A percentile compares a stretch with the other conserved stretches of the same genome.
These are phyloP conservation scores for Pseudocercospora ulei DNA, from an alignment of 2,329 filamentous ascomycete genomes.

Conservation along the genomic window DNA sequence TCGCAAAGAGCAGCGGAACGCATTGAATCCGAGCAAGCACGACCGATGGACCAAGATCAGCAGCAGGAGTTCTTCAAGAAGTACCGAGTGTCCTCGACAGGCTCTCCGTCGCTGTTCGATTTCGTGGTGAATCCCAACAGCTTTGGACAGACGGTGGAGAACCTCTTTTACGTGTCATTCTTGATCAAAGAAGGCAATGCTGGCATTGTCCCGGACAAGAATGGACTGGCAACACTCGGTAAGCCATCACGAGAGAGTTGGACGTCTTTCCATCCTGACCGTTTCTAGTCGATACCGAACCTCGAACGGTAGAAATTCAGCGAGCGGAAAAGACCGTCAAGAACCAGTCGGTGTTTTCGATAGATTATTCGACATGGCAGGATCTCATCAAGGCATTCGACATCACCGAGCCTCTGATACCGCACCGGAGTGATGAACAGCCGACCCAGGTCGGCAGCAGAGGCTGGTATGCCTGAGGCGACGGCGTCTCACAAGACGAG, in stretches of 20 bases:
- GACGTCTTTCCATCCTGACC: constrained; percentile 9
- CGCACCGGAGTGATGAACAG: constrained; percentile 58
- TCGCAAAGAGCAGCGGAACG: constrained; percentile 24
- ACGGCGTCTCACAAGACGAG: too few species aligned
- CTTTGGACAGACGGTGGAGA: constrained; percentile 92
- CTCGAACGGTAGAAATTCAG: constrained; percentile 44
- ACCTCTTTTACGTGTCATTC: constrained; percentile 94
- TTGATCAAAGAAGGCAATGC: constrained; percentile 77
- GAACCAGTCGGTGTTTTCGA: constrained; percentile 75
- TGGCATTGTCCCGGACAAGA: constrained; percentile 61
- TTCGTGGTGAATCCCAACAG: constrained; percentile 84
- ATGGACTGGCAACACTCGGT: constrained; percentile 71
- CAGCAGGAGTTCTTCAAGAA: constrained; percentile 50
- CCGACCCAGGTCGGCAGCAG: constrained; percentile 46
- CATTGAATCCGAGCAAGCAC: constrained; percentile 31
- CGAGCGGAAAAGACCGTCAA: constrained; percentile 47
- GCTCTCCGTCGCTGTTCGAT: constrained; percentile 67
- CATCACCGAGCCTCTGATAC: constrained; percentile 71
- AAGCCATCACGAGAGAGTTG: constrained; percentile 37
- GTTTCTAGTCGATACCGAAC: constrained; percentile 39
- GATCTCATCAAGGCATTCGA: constrained; percentile 65
- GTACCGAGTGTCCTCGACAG: constrained; percentile 56
- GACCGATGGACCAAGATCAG: constrained; percentile 32
- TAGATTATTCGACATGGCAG: constrained; percentile 78
- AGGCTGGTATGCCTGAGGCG: constrained; percentile 57